Evolutionary conservation across 805 yeast genomes (phyloP).

Genomic region (Kodamaea nitidulidarum): DNA sequence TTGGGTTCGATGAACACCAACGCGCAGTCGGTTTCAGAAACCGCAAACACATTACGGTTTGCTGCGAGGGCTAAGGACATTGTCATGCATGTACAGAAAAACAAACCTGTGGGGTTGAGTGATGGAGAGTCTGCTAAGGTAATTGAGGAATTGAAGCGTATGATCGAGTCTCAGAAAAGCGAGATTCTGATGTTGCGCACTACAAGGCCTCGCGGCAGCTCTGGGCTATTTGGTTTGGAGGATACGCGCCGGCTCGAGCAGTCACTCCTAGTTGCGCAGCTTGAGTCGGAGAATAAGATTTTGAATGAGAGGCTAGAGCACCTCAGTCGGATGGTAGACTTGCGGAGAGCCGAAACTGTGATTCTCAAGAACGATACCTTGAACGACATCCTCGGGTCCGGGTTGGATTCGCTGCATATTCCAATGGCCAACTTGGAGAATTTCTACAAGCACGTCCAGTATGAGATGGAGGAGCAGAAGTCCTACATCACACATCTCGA

Average conservation of each 20-base stretch:
- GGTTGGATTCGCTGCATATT: constrained; percentile 35
- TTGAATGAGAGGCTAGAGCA: constrained; percentile 68
- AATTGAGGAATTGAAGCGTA: constrained; percentile 52
- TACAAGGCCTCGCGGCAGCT: background rate
- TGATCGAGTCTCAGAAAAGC: constrained; percentile 56
- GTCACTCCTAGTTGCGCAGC: constrained; percentile 15
- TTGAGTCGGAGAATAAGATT: constrained; percentile 61
- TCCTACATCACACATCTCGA: constrained; percentile 61
- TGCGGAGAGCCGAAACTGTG: constrained; percentile 53
- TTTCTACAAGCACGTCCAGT: constrained; percentile 41
- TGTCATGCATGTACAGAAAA: constrained; percentile 59
- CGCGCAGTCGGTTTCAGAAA: constrained; percentile 61
- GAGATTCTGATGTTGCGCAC: constrained; percentile 44
- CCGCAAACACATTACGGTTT: constrained; percentile 81
- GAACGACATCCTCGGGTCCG: constrained; percentile 52
- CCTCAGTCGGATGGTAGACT: constrained; percentile 58
- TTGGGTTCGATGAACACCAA: constrained; percentile 38
- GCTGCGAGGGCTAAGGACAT: constrained; percentile 93
- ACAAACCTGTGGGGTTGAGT: constrained; percentile 33
- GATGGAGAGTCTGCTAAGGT: constrained; percentile 40
- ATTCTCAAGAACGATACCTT: constrained; percentile 56
- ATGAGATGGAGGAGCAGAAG: constrained; percentile 56
- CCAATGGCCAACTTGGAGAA: constrained; percentile 47
- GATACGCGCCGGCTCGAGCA: constrained; percentile 9
- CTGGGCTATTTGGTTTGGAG: background rate